Evolutionary conservation across 176 grass and related monocot genomes (phyloP).

Genomic region (Cenchrus purpureus): DNA sequence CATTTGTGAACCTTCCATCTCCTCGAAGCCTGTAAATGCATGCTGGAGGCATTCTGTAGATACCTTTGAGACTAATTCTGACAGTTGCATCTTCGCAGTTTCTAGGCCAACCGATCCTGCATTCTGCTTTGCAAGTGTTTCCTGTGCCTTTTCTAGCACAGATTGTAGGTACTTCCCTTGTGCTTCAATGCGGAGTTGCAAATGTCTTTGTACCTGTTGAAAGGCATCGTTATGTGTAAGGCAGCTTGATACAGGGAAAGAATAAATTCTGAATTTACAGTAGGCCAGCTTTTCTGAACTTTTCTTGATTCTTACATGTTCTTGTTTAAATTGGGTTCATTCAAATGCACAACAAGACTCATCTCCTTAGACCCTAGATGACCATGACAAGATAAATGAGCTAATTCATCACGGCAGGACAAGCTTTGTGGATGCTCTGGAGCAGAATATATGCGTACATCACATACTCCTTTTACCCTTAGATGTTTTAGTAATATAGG

Average conservation of each 20-base stretch:
- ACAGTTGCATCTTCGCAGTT: slow-evolving; percentile 86
- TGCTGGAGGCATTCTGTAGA: slow-evolving; percentile 80
- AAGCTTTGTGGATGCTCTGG: slow-evolving; percentile 5
- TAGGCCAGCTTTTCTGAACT: background rate
- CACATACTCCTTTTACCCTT: background rate
- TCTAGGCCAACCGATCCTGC: slow-evolving; percentile 63
- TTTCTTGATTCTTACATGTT: slow-evolving; percentile 18
- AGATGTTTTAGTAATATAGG: background rate
- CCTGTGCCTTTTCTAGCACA: slow-evolving; percentile 90
- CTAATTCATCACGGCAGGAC: background rate
- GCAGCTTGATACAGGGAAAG: slow-evolving; percentile 6
- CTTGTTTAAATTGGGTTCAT: background rate
- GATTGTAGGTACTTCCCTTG: slow-evolving; percentile 97
- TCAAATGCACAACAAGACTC: slow-evolving; percentile 7
- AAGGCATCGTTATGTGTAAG: slow-evolving; percentile 18
- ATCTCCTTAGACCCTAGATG: slow-evolving; percentile 24
- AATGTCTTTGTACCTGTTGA: slow-evolving; percentile 87
- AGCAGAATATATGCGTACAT: background rate
- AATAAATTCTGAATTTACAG: slow-evolving; percentile 14
- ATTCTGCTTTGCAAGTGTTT: slow-evolving; percentile 90
- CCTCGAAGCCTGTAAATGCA: slow-evolving; percentile 53
- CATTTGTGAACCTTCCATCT: slow-evolving; percentile 56
- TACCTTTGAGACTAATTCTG: slow-evolving; percentile 85
- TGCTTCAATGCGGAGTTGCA: slow-evolving; percentile 98
- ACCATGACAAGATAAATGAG: slow-evolving; percentile 25